These are phyloP conservation scores for Pleurotus giganteus DNA, from an alignment of 768 basidiomycete genomes.

Conservation along the genomic window DNA sequence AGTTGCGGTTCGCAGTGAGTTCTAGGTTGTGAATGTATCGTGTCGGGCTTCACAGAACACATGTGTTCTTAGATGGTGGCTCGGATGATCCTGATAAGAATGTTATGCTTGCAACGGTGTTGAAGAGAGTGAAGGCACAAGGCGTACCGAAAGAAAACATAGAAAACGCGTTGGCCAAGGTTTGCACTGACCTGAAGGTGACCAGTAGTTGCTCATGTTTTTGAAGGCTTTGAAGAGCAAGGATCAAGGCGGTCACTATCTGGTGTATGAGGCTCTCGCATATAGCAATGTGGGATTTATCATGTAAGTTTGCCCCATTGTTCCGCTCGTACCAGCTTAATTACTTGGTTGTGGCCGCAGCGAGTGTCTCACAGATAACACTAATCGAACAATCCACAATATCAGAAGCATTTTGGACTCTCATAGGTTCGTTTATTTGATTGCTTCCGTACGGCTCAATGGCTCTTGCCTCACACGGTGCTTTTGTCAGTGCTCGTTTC, in stretches of 20 bases:
- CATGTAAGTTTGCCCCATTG: conserved; percentile 1
- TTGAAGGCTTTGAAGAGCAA: conserved; percentile 47
- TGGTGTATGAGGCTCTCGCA: conserved; percentile 62
- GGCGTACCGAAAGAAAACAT: conserved; percentile 73
- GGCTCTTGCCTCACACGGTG: background rate
- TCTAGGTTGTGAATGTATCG: background rate
- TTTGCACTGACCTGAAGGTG: conserved; percentile 17
- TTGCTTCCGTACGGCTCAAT: background rate
- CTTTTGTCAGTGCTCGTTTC: conserved; percentile 49
- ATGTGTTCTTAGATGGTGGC: conserved; percentile 44
- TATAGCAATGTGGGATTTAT: conserved; percentile 48
- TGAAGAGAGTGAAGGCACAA: conserved; percentile 54
- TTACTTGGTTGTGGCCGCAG: conserved; percentile 32
- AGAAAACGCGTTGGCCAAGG: conserved; percentile 58
- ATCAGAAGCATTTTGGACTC: conserved; percentile 49
- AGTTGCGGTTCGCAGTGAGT: conserved; percentile 57
- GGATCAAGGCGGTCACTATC: conserved; percentile 41
- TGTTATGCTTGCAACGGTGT: conserved; percentile 44
- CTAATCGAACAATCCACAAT: conserved; percentile 57
- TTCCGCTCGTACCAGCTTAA: too few species aligned
- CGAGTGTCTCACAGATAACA: conserved; percentile 64
- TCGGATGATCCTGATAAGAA: conserved; percentile 56
- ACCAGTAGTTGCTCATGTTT: background rate
- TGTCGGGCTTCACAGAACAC: conserved; percentile 7
- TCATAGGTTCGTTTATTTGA: conserved; percentile 41